phyloP scores from a whole-genome alignment of 2,329 filamentous ascomycete genomes.

The Xylaria sp. region DNA sequence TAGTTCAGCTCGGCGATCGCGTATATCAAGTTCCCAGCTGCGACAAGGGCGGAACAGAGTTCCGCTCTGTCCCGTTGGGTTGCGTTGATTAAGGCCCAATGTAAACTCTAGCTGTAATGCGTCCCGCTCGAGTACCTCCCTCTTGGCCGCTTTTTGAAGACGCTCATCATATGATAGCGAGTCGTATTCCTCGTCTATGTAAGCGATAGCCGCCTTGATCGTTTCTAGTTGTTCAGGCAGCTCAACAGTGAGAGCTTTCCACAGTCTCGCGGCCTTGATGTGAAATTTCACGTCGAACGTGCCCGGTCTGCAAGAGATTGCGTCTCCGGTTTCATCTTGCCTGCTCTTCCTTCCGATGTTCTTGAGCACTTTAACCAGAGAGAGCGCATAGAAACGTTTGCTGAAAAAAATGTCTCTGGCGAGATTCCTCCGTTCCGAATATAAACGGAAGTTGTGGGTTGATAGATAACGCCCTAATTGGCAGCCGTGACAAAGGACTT shows the following conservation, averaged over 20 bases:
- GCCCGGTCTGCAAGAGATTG: not conserved
- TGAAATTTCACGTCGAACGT: not conserved
- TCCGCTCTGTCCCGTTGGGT: not conserved
- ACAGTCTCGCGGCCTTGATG: not conserved
- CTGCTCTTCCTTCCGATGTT: not conserved
- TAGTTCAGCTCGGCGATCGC: not conserved
- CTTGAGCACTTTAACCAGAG: not conserved
- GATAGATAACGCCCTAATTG: conserved; percentile 15
- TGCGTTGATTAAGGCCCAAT: not conserved
- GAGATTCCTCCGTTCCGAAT: not conserved
- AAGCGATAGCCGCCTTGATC: not conserved
- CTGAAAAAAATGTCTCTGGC: not conserved
- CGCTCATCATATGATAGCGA: not conserved
- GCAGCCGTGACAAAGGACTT: conserved; percentile 33
- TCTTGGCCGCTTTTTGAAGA: too few species aligned
- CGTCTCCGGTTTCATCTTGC: not conserved
- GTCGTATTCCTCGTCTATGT: not conserved
- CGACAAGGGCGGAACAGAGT: not conserved
- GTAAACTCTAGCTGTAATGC: not conserved
- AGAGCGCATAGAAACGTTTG: not conserved
- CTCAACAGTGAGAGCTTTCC: not conserved
- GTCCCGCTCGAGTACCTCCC: not conserved
- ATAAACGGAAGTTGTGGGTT: conserved; percentile 14
- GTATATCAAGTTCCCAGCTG: conserved; percentile 20
- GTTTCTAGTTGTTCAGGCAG: not conserved